Percentiles rank a stretch among this genome's conserved stretches.
Evolutionary conservation across 2,329 filamentous ascomycete species (phyloP).

Genomic region (Ilyonectria destructans): DNA sequence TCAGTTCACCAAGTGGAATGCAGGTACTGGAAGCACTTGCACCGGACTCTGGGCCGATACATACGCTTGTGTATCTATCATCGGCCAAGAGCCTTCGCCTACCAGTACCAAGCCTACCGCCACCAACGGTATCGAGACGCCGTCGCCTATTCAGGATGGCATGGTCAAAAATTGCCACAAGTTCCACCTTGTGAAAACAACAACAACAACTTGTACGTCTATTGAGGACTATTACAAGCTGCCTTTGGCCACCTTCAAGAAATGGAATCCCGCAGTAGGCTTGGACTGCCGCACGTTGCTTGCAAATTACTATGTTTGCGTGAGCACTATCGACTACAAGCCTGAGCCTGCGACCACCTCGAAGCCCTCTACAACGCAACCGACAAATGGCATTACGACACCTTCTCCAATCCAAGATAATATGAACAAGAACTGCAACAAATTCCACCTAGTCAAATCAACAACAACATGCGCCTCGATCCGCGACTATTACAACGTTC

Average conservation of each 20-base stretch:
- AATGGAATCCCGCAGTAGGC: conserved; percentile 41
- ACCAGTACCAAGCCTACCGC: neutral
- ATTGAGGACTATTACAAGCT: neutral
- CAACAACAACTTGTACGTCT: neutral
- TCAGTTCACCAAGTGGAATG: conserved; percentile 32
- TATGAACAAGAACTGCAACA: conserved; percentile 23
- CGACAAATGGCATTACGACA: neutral
- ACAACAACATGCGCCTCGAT: conserved; percentile 10
- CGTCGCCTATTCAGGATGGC: conserved; percentile 49
- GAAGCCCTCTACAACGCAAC: neutral
- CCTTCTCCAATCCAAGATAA: conserved; percentile 18
- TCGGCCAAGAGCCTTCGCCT: conserved; percentile 5
- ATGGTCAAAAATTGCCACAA: conserved; percentile 52
- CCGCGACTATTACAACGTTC: neutral
- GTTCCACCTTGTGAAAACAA: conserved; percentile 46
- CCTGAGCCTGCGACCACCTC: neutral
- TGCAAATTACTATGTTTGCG: neutral
- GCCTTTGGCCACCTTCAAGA: conserved; percentile 38
- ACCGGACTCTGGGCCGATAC: conserved; percentile 7
- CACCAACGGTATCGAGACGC: conserved; percentile 45
- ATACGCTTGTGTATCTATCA: conserved; percentile 14
- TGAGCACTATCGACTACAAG: neutral
- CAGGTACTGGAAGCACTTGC: conserved; percentile 10
- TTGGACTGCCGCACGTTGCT: conserved; percentile 23
- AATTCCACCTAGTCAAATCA: conserved; percentile 11